Evolutionary conservation across 768 basidiomycete species (phyloP), one percentile per base, ranked within the genome.

Genomic region (Phlebiopsis gigantea): DNA sequence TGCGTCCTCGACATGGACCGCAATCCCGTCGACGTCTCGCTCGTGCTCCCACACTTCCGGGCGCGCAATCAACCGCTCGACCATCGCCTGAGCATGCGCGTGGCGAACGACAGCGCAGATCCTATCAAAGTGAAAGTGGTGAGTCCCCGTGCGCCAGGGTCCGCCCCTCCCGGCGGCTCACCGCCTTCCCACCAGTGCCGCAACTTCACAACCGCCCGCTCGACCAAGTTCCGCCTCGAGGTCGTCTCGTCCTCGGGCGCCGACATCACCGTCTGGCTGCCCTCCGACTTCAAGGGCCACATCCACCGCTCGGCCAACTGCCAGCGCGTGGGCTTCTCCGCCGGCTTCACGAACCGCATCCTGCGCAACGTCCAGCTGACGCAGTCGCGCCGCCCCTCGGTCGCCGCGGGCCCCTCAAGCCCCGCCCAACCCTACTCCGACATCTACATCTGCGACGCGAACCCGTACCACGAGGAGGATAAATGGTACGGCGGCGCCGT

Each of bases 21-120:
- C 56, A 68, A 73, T 30, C 71, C 82, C 10, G 72, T 89, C 57
- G 85, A 90, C 63, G 65, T 87, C 52, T 81, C 84, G 22, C 79
- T 91, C 47, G 78, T 82, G 22, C 74, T 91, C 46, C 89, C 89
- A 1, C 89, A 90, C 65, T 89, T 89, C 65, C 87, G 89, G 42
- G 88, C 89, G 10, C 80, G 81, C 34, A 73, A 81, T 61, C 87
- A 90, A 63, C 88, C 89, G 0, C 68, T 86, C 26, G 79, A 83
- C 41, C 83, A 90, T 69, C 84, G 85, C 41, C 75, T 90, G 74
- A 78, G 79, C 66, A 85, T 90, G 82, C 81, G 82, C 66, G 67
- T 89, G 57, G 76, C 76, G 44, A 78, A 75, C 57, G 72, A 80
- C 12, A 66, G 71, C 3, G 74, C 74, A 15, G 77, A 82, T 5